These are phyloP conservation scores for Saturnispora zaruensis DNA, from an alignment of 805 yeast species.

Conservation along the genomic window DNA sequence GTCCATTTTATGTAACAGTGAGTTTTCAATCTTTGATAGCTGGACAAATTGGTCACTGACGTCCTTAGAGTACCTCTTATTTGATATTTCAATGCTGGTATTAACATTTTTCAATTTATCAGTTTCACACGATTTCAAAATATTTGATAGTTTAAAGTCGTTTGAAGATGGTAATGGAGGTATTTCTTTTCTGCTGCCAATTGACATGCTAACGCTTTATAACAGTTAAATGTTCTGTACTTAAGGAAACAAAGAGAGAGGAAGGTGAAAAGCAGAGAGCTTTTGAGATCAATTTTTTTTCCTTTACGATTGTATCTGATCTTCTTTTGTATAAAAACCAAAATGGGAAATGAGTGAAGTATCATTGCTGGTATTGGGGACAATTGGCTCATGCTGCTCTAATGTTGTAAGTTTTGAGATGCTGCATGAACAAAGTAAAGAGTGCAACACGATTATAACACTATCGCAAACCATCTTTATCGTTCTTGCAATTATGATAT, in stretches of 20 bases:
- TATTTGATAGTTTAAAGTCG: not conserved
- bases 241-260: not conserved
- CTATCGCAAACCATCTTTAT: conserved; percentile 49
- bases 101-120: conserved; percentile 13
- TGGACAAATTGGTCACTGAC: conserved; percentile 23
- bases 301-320: not conserved
- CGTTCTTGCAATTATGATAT: conserved; percentile 34
- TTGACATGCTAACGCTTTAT: not conserved
- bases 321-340: not conserved
- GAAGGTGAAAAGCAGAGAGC: not conserved
- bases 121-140: not conserved
- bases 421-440: conserved; percentile 32
- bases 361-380: conserved; percentile 22
- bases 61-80: conserved; percentile 22
- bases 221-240: not conserved
- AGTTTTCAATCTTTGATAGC: conserved; percentile 20
- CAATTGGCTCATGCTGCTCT: conserved; percentile 69
- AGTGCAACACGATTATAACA: conserved; percentile 45
- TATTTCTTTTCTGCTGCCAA: not conserved
- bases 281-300: not conserved
- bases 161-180: conserved; percentile 4
- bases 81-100: conserved; percentile 19
- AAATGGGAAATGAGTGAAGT: not conserved
- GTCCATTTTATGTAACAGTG: conserved; percentile 17
- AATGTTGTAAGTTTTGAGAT: conserved; percentile 58